Evolutionary conservation across 2,329 filamentous ascomycete genomes (phyloP).

Genomic region (Malbranchea zuffiana): DNA sequence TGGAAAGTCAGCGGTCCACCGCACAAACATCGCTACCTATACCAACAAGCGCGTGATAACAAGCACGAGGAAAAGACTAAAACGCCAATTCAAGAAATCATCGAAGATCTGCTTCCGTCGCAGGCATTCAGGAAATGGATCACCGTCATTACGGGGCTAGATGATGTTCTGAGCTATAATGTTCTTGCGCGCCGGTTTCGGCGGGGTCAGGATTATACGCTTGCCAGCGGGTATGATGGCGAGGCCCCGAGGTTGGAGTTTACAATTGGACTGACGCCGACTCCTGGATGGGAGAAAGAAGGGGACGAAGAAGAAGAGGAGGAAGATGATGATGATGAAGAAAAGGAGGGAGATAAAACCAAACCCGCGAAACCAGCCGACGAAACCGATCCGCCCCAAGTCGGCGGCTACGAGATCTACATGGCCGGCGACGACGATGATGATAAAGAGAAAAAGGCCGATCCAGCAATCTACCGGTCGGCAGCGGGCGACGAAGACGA

Average conservation of each 20-base stretch:
- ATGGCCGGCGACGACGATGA: constrained; percentile 72
- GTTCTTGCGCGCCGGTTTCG: constrained; percentile 80
- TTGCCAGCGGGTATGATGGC: constrained; percentile 71
- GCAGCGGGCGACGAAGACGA: constrained; percentile 57
- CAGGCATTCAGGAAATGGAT: constrained; percentile 84
- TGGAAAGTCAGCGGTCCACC: constrained; percentile 78
- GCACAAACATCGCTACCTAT: constrained; percentile 90
- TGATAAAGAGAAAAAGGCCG: constrained; percentile 42
- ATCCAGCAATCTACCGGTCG: constrained; percentile 81
- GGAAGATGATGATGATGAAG: constrained; percentile 36
- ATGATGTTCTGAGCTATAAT: constrained; percentile 56
- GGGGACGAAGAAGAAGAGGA: constrained; percentile 45
- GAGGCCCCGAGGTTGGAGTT: constrained; percentile 69
- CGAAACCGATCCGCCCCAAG: constrained; percentile 27
- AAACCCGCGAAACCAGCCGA: constrained; percentile 25
- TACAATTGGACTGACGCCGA: constrained; percentile 77
- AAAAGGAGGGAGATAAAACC: constrained; percentile 24
- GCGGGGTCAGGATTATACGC: constrained; percentile 76
- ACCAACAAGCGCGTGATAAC: constrained; percentile 46
- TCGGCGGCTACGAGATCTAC: constrained; percentile 58
- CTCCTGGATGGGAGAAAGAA: constrained; percentile 69
- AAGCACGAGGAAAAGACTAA: constrained; percentile 33
- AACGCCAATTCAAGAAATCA: constrained; percentile 59
- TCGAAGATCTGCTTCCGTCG: constrained; percentile 75
- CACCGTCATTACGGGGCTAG: constrained; percentile 64